Percentiles rank a stretch among this genome's conserved stretches.
Conservation (phyloP, 805 yeast species). For the Candida chilensis region DNA sequence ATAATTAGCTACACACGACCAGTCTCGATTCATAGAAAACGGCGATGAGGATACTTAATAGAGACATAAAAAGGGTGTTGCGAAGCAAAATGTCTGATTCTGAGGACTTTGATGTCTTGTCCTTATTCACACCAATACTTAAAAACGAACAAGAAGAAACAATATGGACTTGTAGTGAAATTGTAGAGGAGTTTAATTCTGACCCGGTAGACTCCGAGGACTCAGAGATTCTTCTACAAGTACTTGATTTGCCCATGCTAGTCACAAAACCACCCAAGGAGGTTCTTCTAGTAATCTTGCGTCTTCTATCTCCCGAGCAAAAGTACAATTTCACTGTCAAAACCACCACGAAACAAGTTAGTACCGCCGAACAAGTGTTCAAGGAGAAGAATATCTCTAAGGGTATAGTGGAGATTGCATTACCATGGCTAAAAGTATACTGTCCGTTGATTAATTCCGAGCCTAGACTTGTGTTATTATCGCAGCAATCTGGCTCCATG, state of each 20-base stretch:
- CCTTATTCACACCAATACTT: conserved; percentile 6
- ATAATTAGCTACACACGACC: too few species aligned
- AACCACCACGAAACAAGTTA: conserved; percentile 2
- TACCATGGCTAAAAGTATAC: conserved; percentile 33
- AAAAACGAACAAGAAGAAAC: background rate
- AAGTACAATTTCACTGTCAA: conserved; percentile 39
- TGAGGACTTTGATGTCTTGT: conserved; percentile 10
- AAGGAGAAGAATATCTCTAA: conserved; percentile 18
- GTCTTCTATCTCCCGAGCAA: conserved; percentile 37
- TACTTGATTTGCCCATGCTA: conserved; percentile 52
- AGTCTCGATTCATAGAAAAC: too few species aligned
- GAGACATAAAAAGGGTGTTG: too few species aligned
- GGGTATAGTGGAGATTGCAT: conserved; percentile 12
- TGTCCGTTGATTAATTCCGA: conserved; percentile 21
- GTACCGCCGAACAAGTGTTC: conserved; percentile 12
- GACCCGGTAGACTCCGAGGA: conserved; percentile 10
- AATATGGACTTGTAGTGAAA: conserved; percentile 3
- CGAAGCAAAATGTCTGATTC: too few species aligned
- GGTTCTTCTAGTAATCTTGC: conserved; percentile 34
- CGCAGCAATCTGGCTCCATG: conserved; percentile 15
- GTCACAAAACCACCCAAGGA: conserved; percentile 33
- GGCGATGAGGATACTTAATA: too few species aligned
- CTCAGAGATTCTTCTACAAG: conserved; percentile 28
- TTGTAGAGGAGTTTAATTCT: background rate
- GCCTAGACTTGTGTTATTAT: conserved; percentile 12